Conservation (phyloP, 495 filamentous ascomycete species). For the Parachaetomium inaequale region DNA sequence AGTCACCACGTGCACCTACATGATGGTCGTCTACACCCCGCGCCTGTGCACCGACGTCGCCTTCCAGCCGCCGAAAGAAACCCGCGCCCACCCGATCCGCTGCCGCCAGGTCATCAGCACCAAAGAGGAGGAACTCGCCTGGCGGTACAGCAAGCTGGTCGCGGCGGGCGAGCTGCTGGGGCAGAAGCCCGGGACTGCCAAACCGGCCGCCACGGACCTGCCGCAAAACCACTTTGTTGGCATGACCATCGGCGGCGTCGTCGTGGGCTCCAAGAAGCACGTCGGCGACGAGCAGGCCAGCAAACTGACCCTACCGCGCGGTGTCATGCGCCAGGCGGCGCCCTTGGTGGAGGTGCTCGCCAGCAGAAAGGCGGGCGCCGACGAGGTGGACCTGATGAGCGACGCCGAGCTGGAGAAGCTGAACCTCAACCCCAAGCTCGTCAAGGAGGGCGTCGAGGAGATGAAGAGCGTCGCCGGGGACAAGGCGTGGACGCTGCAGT, state of each 20-base stretch:
- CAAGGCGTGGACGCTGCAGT: constrained; percentile 54
- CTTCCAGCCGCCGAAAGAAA: constrained; percentile 81
- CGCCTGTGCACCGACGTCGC: constrained; percentile 89
- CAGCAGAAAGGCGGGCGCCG: constrained; percentile 7
- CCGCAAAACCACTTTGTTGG: constrained; percentile 28
- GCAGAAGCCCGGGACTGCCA: constrained; percentile 31
- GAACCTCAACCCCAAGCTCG: constrained; percentile 62
- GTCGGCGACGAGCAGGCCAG: constrained; percentile 35
- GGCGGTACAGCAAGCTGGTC: constrained; percentile 53
- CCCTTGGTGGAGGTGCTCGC: constrained; percentile 35
- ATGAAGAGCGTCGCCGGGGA: constrained; percentile 49
- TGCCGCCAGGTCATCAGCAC: constrained; percentile 66
- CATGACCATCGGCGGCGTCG: constrained; percentile 46
- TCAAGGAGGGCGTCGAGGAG: constrained; percentile 62
- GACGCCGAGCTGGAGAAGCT: constrained; percentile 64
- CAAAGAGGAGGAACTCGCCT: constrained; percentile 52
- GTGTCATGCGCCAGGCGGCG: constrained; percentile 25
- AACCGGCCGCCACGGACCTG: not conserved
- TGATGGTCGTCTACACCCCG: constrained; percentile 93
- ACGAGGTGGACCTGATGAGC: constrained; percentile 43
- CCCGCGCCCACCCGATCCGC: constrained; percentile 70
- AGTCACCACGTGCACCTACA: constrained; percentile 84
- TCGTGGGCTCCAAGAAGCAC: constrained; percentile 54
- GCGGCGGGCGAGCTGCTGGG: constrained; percentile 52
- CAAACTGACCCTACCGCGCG: constrained; percentile 37